Conservation (phyloP, 352 stramenopile genomes). For the Phytophthora capsici region DNA sequence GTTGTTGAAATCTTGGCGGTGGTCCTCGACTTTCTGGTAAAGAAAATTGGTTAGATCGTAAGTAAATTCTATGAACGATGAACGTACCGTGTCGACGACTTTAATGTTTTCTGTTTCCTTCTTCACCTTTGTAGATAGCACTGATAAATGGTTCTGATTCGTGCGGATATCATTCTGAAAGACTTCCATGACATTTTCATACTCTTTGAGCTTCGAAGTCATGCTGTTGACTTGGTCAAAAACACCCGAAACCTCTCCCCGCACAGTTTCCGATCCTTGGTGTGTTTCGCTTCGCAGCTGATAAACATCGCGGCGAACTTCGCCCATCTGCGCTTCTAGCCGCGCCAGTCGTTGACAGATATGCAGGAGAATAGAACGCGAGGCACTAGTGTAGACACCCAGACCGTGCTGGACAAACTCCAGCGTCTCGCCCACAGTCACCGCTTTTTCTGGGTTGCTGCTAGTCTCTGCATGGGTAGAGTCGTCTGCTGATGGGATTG, state of each 20-base stretch:
- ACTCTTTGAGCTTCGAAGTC: conserved; percentile 60
- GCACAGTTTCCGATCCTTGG: conserved; percentile 50
- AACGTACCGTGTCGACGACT: conserved; percentile 55
- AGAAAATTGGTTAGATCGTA: no score
- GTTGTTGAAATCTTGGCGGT: conserved; percentile 68
- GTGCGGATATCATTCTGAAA: conserved; percentile 74
- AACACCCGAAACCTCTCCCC: conserved; percentile 54
- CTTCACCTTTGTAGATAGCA: conserved; percentile 55
- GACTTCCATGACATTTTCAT: conserved; percentile 61
- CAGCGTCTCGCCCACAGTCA: conserved; percentile 38
- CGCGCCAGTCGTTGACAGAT: conserved; percentile 64
- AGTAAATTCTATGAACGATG: background rate
- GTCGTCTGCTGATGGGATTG: background rate
- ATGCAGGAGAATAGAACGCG: conserved; percentile 66
- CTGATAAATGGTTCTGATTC: conserved; percentile 52
- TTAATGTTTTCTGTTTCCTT: conserved; percentile 68
- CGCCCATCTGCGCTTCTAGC: conserved; percentile 52
- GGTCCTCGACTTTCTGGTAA: conserved; percentile 71
- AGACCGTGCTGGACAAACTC: conserved; percentile 61
- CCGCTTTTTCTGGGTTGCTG: background rate
- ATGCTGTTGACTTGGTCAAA: conserved; percentile 54
- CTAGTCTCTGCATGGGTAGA: background rate
- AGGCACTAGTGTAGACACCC: conserved; percentile 53
- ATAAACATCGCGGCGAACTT: conserved; percentile 52
- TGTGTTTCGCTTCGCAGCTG: conserved; percentile 46